phyloP scores from a whole-genome alignment of 352 stramenopile genomes.

The Phytophthora hybrid region DNA sequence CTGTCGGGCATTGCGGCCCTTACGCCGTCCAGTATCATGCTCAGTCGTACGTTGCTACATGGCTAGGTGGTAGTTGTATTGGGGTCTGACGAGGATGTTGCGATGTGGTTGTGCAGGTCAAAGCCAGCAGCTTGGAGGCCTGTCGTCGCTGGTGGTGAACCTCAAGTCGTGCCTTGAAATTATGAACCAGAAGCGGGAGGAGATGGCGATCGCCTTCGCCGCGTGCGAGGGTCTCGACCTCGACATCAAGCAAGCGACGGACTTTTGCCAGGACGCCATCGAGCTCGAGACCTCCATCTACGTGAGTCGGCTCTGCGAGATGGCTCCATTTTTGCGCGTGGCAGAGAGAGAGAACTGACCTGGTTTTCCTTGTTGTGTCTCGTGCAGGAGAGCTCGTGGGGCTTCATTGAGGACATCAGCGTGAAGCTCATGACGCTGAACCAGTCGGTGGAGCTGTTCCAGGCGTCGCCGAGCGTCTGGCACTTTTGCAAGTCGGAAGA shows the following conservation, averaged over 20 bases:
- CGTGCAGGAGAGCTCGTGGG: constrained; percentile 77
- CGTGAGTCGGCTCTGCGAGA: constrained; percentile 38
- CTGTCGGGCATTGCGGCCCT: constrained; percentile 80
- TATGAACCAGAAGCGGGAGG: constrained; percentile 84
- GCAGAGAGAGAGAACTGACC: constrained; percentile 15
- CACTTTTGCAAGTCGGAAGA: constrained; percentile 89
- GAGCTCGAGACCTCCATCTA: constrained; percentile 82
- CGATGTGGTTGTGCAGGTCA: constrained; percentile 57
- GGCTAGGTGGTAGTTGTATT: not conserved
- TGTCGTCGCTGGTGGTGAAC: constrained; percentile 80
- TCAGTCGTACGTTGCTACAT: constrained; percentile 69
- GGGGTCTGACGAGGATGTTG: not conserved
- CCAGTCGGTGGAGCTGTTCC: constrained; percentile 73
- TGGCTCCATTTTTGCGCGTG: not conserved
- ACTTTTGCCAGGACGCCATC: constrained; percentile 85
- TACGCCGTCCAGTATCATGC: constrained; percentile 87
- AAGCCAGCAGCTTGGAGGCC: constrained; percentile 79
- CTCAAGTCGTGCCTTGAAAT: constrained; percentile 88
- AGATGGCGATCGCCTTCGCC: constrained; percentile 77
- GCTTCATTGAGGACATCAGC: constrained; percentile 84
- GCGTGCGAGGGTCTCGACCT: constrained; percentile 78
- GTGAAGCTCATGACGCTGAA: constrained; percentile 72
- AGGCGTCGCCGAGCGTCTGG: constrained; percentile 74
- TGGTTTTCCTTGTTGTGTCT: constrained; percentile 12
- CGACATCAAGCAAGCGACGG: constrained; percentile 83